Conservation (phyloP, 805 yeast genomes). For the Kazachstania viticola region DNA sequence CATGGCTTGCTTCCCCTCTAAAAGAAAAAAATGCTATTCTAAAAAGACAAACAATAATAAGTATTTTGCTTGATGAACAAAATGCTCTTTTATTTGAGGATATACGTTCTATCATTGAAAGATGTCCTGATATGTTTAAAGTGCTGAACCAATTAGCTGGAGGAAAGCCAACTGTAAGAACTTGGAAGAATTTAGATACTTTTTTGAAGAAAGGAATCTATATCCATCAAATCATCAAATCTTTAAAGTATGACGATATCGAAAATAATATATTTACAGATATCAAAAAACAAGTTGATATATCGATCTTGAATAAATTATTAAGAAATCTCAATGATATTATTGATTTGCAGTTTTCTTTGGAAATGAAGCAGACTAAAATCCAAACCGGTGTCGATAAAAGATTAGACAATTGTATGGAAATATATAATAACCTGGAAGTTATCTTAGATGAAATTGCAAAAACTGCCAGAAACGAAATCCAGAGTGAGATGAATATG, state of each 20-base stretch:
- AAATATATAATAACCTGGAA: slow-evolving; percentile 26
- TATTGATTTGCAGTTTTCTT: slow-evolving; percentile 30
- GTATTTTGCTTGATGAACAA: slow-evolving; percentile 11
- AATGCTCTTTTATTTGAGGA: slow-evolving; percentile 15
- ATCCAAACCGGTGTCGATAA: slow-evolving; percentile 24
- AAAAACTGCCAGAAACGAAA: slow-evolving; percentile 7
- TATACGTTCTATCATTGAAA: slow-evolving; percentile 12
- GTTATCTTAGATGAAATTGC: slow-evolving; percentile 17
- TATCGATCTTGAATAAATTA: slow-evolving; percentile 5
- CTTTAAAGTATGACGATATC: slow-evolving; percentile 2
- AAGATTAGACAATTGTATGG: slow-evolving; percentile 19
- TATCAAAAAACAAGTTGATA: slow-evolving; percentile 7
- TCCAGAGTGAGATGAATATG: slow-evolving; percentile 1
- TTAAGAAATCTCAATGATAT: slow-evolving; percentile 14
- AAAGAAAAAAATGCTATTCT: slow-evolving; percentile 18
- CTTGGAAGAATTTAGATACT: slow-evolving; percentile 24
- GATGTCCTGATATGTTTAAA: slow-evolving; percentile 23
- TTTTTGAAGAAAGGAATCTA: slow-evolving; percentile 15
- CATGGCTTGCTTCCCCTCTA: slow-evolving; percentile 29
- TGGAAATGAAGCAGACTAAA: slow-evolving; percentile 16
- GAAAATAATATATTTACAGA: slow-evolving; percentile 7
- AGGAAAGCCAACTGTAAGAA: slow-evolving; percentile 18
- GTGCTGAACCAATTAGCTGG: slow-evolving; percentile 11
- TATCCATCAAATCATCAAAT: slow-evolving; percentile 8
- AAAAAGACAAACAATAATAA: slow-evolving; percentile 23